Percentiles rank a stretch among this genome's conserved stretches.
Evolutionary conservation across 2,329 filamentous ascomycete species (phyloP).

Genomic region (Dothiorella sarmentorum): DNA sequence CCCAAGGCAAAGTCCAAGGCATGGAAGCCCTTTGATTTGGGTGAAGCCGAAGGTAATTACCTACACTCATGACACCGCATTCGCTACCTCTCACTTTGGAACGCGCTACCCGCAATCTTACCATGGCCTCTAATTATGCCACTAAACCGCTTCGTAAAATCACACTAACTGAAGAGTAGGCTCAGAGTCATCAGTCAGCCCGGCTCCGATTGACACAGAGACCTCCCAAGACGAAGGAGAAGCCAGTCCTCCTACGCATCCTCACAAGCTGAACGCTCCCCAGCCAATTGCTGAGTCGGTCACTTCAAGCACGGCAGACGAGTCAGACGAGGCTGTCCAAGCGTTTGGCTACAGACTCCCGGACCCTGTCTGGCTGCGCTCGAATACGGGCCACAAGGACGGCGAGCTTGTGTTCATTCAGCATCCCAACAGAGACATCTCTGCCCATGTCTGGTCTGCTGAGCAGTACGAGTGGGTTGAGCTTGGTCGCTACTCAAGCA

Average conservation of each 20-base stretch:
- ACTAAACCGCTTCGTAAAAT: too few species aligned
- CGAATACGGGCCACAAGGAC: constrained; percentile 32
- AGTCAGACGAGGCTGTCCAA: constrained; percentile 29
- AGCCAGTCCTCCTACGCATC: neutral
- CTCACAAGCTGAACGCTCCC: neutral
- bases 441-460: constrained; percentile 46
- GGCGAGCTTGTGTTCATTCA: constrained; percentile 46
- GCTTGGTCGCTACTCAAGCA: constrained; percentile 44
- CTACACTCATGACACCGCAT: neutral
- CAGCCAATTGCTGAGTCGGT: constrained; percentile 10
- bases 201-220: neutral
- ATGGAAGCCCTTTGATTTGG: constrained; percentile 26
- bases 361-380: constrained; percentile 38
- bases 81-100: neutral
- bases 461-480: constrained; percentile 43
- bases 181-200: neutral
- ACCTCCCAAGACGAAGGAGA: neutral
- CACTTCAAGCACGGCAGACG: constrained; percentile 13
- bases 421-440: constrained; percentile 47
- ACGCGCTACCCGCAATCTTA: neutral
- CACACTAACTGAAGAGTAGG: neutral
- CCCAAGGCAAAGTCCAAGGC: constrained; percentile 16
- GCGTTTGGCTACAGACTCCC: constrained; percentile 43
- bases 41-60: constrained; percentile 21
- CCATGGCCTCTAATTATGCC: too few species aligned